Base-by-base conservation (phyloP, 2,329 filamentous ascomycete species). In the Aspergillus calidoustus region DNA sequence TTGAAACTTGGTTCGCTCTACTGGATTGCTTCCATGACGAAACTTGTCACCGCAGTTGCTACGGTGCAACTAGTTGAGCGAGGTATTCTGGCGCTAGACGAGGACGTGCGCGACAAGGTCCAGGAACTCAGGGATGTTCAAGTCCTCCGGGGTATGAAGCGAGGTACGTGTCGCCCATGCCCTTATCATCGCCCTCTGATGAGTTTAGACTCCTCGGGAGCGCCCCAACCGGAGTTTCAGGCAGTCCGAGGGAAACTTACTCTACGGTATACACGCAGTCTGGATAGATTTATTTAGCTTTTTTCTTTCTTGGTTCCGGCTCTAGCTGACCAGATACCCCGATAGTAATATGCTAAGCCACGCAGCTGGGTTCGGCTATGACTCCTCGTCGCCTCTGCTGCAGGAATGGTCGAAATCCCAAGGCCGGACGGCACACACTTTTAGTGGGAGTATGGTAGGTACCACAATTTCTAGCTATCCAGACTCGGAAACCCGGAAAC, bases 391-490 rank as follows among this genome's bases (percentile, higher is more conserved):
- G 17, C 53, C 53, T 15, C 54, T 56, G 1, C 54, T 56, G 5
- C 43, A 48, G 6, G 13, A 23, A 8, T 56, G 44, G 43, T 56
- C 54, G 1, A 25, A 38, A 44, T 23, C 28, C 8, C 25, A 25
- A 6, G 25, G 44, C 3, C 25, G 54, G 23, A 38, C 28, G 23
- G 54, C 44, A 9, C 28, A 56, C 28, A 48, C 44, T 5, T 56
- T 56, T 19, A 22, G n/a, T 7, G 54, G 54, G 23, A 41, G 43
- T 38, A 56, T 56, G 53, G 52, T 54, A 44, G 25, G 11, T n/a
- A 41, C 15, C 31, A 19, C 49, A 22, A 19, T 15, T 15, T 17
- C 19, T 25, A 30, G 4, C 23, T 8, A 49, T 15, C 15, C 17
- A 49, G 9, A 28, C 7, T 11, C 23, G 15, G 19, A 19, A 25